phyloP scores from a whole-genome alignment of 331 rosid species.

The Acacia pycnantha region DNA sequence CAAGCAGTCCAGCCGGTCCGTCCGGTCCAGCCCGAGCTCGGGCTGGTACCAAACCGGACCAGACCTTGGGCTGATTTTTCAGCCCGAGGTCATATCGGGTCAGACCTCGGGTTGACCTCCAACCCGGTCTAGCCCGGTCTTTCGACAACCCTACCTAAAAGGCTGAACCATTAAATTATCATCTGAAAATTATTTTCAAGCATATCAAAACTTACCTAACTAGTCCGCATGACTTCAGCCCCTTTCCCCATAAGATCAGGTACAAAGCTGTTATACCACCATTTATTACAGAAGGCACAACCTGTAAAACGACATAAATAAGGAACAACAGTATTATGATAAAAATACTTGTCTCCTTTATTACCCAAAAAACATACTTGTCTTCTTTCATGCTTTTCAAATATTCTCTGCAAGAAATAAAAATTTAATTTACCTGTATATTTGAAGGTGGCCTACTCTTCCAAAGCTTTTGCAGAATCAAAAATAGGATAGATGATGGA shows the following conservation, averaged over 20 bases:
- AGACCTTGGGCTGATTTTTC: too few relatives aligned
- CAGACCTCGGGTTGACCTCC: too few relatives aligned
- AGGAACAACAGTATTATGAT: slow-evolving; percentile 26
- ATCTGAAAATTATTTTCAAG: slow-evolving; percentile 21
- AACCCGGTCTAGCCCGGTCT: too few relatives aligned
- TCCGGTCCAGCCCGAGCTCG: too few relatives aligned
- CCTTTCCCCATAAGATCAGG: slow-evolving; percentile 94
- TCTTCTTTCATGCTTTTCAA: background rate
- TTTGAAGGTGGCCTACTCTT: slow-evolving; percentile 92
- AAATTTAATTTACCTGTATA: slow-evolving; percentile 59
- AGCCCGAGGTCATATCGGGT: too few relatives aligned
- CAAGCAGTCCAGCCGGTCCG: too few relatives aligned
- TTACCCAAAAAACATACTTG: background rate
- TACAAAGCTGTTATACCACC: slow-evolving; percentile 92
- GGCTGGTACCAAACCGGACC: too few relatives aligned
- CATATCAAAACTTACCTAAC: slow-evolving; percentile 64
- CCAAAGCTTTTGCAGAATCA: slow-evolving; percentile 93
- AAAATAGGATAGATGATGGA: slow-evolving; percentile 74
- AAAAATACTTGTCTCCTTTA: background rate
- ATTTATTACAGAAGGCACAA: slow-evolving; percentile 89
- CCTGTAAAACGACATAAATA: slow-evolving; percentile 52
- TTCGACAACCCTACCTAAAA: too few relatives aligned
- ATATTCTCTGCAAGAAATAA: slow-evolving; percentile 10
- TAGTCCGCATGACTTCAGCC: slow-evolving; percentile 97
- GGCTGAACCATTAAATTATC: background rate